These are phyloP conservation scores for Asterochloris sp. DNA, from an alignment of 139 green algal species.

Conservation along the genomic window DNA sequence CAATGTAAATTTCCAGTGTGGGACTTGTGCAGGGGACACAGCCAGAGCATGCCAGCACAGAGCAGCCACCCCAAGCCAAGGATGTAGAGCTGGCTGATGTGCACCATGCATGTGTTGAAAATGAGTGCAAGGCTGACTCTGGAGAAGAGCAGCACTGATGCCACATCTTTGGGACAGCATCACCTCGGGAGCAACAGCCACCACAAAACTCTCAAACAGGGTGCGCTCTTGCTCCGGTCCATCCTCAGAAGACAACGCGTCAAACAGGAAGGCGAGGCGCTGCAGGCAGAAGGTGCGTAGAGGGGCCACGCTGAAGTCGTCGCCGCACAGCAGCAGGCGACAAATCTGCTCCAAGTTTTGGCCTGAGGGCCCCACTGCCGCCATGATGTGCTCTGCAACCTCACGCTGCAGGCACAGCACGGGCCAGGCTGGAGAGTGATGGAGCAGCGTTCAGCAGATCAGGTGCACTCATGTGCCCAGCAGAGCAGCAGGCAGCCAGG, in stretches of 20 bases:
- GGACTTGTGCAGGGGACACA: neutral
- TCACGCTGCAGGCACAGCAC: neutral
- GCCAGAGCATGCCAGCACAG: no score
- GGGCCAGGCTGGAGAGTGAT: neutral
- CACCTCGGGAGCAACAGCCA: conserved; percentile 24
- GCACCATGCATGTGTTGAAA: neutral
- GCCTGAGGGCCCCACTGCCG: neutral
- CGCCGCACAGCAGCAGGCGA: conserved; percentile 23
- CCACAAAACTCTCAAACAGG: conserved; percentile 21
- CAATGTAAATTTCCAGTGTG: neutral
- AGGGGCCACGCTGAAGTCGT: conserved; percentile 10
- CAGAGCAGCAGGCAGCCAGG: no score
- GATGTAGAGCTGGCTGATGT: neutral
- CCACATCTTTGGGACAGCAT: neutral
- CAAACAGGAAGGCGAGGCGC: conserved; percentile 9
- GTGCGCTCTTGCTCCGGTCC: neutral
- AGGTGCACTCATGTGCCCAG: no score
- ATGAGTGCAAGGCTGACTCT: neutral
- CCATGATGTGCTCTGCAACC: conserved; percentile 17
- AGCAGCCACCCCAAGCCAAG: neutral
- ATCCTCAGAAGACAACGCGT: neutral
- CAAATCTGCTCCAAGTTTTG: conserved; percentile 21
- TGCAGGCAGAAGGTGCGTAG: conserved; percentile 25
- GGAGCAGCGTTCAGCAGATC: no score
- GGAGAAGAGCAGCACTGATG: neutral